Evolutionary conservation across 2,329 filamentous ascomycete genomes (phyloP).

Genomic region (Paramyrothecium sp.): DNA sequence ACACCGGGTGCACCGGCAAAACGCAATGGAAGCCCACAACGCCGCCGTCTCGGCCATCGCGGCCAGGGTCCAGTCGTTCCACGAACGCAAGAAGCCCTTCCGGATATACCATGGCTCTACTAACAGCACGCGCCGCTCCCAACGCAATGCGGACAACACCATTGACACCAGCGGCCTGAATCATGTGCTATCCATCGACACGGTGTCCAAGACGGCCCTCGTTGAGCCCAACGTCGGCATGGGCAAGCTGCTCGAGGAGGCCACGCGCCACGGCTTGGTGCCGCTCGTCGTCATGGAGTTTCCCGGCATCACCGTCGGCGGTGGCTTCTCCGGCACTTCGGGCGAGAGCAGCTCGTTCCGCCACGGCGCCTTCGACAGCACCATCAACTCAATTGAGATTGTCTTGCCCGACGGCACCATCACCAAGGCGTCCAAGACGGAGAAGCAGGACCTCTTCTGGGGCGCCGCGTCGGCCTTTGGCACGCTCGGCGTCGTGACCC

Average conservation of each 20-base stretch:
- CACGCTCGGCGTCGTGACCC: slow-evolving; percentile 64
- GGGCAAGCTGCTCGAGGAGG: slow-evolving; percentile 60
- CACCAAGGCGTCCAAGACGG: slow-evolving; percentile 49
- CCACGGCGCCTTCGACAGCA: slow-evolving; percentile 64
- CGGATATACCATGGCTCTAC: slow-evolving; percentile 77
- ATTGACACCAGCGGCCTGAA: slow-evolving; percentile 66
- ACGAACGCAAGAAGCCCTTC: slow-evolving; percentile 51
- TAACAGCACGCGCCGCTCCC: slow-evolving; percentile 67
- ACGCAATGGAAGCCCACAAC: slow-evolving; percentile 42
- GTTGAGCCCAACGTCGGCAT: slow-evolving; percentile 71
- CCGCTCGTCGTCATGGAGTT: slow-evolving; percentile 71
- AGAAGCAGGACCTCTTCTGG: slow-evolving; percentile 59
- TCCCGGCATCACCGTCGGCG: slow-evolving; percentile 69
- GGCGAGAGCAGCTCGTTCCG: slow-evolving; percentile 69
- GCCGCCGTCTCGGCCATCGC: slow-evolving; percentile 42
- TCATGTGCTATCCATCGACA: slow-evolving; percentile 62
- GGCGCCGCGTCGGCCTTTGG: slow-evolving; percentile 66
- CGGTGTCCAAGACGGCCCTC: slow-evolving; percentile 50
- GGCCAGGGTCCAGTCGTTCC: slow-evolving; percentile 41
- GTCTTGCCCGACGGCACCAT: slow-evolving; percentile 61
- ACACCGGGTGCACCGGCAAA: too few relatives aligned
- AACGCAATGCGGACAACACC: slow-evolving; percentile 48
- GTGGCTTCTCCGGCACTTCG: slow-evolving; percentile 63
- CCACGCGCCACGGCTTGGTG: slow-evolving; percentile 53
- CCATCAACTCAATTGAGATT: slow-evolving; percentile 61